Base-by-base conservation (phyloP, 352 stramenopile genomes). In the Phytopythium chamaehyphon region DNA sequence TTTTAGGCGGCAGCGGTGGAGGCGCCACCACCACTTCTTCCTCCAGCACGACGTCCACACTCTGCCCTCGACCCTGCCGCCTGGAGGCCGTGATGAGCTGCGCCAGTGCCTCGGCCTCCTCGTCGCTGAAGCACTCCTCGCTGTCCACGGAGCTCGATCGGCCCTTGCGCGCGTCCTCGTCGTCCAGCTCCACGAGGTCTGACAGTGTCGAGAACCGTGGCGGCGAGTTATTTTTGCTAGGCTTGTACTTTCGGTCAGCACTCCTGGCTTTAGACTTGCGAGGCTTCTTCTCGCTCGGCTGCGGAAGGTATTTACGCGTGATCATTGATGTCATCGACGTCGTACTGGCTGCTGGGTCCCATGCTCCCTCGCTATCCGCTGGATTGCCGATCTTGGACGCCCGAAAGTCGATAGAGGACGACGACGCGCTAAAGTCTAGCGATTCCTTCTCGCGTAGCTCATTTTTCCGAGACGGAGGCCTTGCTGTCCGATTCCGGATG, bases 391-490 rank as follows among this genome's bases (percentile, higher is more conserved):
- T 28, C 7, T 10, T 23, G 1, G 46, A 35, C 33, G n/a, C 16
- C 31, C 31, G n/a, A 33, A 52, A 42, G 46, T 22, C 26, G 9
- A 70, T 40, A 39, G 62, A 70, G 44, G 52, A 64, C 23, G 58
- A 69, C 11, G 66, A 76, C 16, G 66, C 62, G 22, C 66, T 57
- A 55, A 76, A 73, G 37, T 76, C 55, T n/a, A 71, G 47, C 26
- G 69, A 62, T 47, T 73, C 48, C 47, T 73, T 73, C 42, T 40
- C 36, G 48, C 36, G 28, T 15, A 24, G 51, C 55, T 48, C 33
- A 28, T 6, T 45, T 42, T 24, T 55, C 28, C 19, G 33, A 14
- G 46, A 10, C 31, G 46, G 46, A 19, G 28, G 28, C 12, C 31
- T 31, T 35, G 46, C 46, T 22, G 33, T 52, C 11, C 46, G 46